A percentile compares a stretch with the other conserved stretches of the same genome.
These are phyloP conservation scores for Cutaneotrichosporon cavernicola DNA, from an alignment of 1,284 basidiomycete species.

Conservation along the genomic window DNA sequence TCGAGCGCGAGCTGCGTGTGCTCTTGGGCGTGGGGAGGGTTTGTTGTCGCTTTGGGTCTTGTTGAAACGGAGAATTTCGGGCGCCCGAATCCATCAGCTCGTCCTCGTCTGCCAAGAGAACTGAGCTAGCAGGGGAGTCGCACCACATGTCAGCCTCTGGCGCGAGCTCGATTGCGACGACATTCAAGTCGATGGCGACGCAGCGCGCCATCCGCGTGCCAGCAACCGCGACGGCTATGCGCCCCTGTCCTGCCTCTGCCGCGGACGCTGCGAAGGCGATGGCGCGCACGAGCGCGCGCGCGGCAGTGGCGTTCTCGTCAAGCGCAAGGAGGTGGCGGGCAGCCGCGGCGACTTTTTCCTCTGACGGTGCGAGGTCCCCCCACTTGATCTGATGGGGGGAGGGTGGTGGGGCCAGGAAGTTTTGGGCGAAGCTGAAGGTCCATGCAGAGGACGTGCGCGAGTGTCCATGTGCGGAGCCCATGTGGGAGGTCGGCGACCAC, in stretches of 20 bases:
- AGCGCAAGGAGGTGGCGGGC: slow-evolving; percentile 3
- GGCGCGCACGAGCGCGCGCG: slow-evolving; percentile 11
- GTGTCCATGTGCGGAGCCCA: not conserved
- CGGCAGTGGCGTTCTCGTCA: slow-evolving; percentile 7
- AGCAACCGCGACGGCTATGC: slow-evolving; percentile 3
- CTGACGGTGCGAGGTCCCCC: not conserved
- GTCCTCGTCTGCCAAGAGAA: no score
- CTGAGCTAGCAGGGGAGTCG: not conserved
- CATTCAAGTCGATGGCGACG: slow-evolving; percentile 7
- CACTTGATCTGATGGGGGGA: not conserved
- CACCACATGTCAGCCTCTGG: not conserved
- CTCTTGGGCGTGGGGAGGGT: not conserved
- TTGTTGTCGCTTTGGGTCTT: not conserved
- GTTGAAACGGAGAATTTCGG: not conserved
- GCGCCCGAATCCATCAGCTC: no score
- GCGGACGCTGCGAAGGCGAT: not conserved
- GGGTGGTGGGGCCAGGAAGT: not conserved
- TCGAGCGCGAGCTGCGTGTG: not conserved
- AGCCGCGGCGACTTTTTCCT: not conserved
- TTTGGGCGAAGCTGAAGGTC: not conserved
- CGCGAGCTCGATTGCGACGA: slow-evolving; percentile 14
- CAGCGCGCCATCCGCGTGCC: slow-evolving; percentile 11
- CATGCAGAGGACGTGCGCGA: not conserved
- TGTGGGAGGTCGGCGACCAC: not conserved
- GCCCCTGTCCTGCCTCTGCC: slow-evolving; percentile 5